Evolutionary conservation across 2,329 filamentous ascomycete species (phyloP).

Genomic region (Scytalidium sp.): DNA sequence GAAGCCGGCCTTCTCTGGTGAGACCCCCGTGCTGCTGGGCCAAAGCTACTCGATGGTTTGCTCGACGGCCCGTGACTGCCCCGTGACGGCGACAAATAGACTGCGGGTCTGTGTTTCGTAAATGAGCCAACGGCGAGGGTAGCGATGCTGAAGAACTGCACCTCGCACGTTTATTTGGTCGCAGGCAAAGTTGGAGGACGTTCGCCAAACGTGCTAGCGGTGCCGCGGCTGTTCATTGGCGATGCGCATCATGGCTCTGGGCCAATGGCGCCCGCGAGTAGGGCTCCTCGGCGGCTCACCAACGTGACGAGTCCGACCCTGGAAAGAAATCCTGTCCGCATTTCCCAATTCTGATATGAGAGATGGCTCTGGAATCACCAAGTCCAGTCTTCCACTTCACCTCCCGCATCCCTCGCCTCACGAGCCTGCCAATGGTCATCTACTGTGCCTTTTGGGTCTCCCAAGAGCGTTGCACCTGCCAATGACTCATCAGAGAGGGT

Average conservation of each 20-base stretch:
- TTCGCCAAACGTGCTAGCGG: neutral
- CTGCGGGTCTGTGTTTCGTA: too few species aligned
- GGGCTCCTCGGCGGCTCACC: neutral
- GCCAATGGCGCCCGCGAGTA: neutral
- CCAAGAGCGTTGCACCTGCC: neutral
- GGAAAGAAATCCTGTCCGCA: neutral
- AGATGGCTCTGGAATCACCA: too few species aligned
- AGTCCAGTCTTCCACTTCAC: neutral
- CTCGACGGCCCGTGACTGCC: too few species aligned
- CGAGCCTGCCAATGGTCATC: neutral
- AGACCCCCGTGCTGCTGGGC: too few species aligned
- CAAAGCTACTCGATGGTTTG: too few species aligned
- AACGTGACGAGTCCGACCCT: neutral
- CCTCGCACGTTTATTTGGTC: too few species aligned
- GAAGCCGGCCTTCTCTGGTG: too few species aligned
- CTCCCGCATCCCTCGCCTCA: neutral
- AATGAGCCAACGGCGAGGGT: too few species aligned
- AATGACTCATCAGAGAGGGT: neutral
- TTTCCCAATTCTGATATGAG: neutral
- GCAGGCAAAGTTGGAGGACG: too few species aligned
- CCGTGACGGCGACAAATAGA: too few species aligned
- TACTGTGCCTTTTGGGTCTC: neutral
- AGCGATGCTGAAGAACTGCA: too few species aligned
- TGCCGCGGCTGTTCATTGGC: neutral
- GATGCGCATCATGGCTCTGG: neutral